Conservation (phyloP, 176 grass and related monocot genomes). For the Neostapfia colusana region DNA sequence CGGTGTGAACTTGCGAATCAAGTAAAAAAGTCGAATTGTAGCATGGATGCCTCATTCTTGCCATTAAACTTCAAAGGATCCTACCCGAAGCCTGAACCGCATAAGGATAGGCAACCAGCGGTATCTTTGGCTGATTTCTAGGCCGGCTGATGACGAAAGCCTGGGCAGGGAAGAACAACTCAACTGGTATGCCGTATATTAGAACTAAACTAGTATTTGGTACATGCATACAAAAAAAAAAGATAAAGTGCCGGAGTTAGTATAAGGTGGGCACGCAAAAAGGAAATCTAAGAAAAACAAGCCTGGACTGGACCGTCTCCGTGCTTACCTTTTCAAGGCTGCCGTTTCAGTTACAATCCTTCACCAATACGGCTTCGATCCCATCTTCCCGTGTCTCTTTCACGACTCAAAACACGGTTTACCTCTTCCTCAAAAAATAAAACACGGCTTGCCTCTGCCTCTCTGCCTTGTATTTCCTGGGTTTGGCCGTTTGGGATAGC, state of each 20-base stretch:
- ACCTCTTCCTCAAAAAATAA: too few species aligned
- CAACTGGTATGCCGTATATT: neutral
- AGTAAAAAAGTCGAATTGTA: slow-evolving; percentile 4
- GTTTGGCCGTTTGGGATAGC: too few species aligned
- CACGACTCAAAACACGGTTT: neutral
- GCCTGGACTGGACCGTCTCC: slow-evolving; percentile 12
- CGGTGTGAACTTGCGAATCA: neutral
- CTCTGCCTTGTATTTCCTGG: neutral
- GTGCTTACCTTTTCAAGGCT: slow-evolving; percentile 2
- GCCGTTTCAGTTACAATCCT: slow-evolving; percentile 40
- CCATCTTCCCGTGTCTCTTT: slow-evolving; percentile 4
- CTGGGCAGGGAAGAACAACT: slow-evolving; percentile 28
- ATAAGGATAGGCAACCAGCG: neutral
- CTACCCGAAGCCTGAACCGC: neutral
- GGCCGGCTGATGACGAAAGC: slow-evolving; percentile 1
- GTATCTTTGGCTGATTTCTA: slow-evolving; percentile 26
- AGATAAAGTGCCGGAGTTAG: too few species aligned
- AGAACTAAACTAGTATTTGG: neutral
- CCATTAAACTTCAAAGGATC: neutral
- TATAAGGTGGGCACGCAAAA: neutral
- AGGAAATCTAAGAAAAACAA: neutral
- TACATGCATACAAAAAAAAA: neutral
- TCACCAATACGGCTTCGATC: slow-evolving; percentile 24
- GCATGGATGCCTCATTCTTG: neutral
- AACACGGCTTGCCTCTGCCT: neutral